These are phyloP conservation scores for Cucurbita pepo DNA, from an alignment of 306 rosid genomes.

Conservation along the genomic window DNA sequence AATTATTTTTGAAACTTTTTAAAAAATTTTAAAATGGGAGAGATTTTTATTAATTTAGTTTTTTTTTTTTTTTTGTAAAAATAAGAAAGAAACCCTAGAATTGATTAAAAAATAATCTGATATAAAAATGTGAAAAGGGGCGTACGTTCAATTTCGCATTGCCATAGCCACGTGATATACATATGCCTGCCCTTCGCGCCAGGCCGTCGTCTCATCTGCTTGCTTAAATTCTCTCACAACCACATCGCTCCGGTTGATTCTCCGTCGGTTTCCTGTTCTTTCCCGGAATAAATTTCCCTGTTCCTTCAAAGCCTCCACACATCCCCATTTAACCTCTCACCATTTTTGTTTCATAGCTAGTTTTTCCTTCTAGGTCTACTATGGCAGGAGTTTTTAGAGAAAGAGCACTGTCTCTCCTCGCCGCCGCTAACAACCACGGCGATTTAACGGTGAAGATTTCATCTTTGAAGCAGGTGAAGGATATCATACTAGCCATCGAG, in stretches of 20 bases:
- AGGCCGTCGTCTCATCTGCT: conserved; percentile 1
- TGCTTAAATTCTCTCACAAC: neutral
- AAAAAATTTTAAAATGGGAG: too few relatives aligned
- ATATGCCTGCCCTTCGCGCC: neutral
- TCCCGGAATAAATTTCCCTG: neutral
- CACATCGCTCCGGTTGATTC: neutral
- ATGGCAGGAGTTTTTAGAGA: conserved; percentile 60
- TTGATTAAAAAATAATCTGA: too few relatives aligned
- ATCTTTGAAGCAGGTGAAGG: conserved; percentile 64
- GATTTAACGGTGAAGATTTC: conserved; percentile 75
- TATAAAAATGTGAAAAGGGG: neutral
- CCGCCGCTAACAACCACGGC: conserved; percentile 89
- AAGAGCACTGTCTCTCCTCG: conserved; percentile 72
- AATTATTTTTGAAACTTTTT: too few relatives aligned
- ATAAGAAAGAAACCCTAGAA: neutral
- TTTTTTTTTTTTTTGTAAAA: neutral
- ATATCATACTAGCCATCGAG: conserved; percentile 47
- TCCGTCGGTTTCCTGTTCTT: neutral
- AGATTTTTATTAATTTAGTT: too few relatives aligned
- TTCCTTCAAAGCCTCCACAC: neutral
- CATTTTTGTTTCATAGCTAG: neutral
- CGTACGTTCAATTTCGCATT: neutral
- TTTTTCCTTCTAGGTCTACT: neutral
- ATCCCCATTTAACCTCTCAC: neutral
- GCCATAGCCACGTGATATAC: neutral